Conservation (phyloP, 1,284 basidiomycete species). For the Ceratobasidium sp. region DNA sequence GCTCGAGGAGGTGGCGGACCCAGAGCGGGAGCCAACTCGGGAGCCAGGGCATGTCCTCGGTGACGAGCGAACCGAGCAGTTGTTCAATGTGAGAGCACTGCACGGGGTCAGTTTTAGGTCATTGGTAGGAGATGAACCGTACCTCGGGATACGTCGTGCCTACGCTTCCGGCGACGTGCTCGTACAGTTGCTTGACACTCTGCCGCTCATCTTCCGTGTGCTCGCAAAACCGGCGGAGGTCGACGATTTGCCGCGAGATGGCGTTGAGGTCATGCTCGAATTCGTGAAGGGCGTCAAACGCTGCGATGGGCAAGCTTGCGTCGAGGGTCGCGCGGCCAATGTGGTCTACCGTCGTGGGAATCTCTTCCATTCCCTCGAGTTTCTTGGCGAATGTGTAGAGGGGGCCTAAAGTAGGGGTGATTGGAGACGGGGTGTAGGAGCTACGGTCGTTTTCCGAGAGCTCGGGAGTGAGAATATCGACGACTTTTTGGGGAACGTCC, state of each 20-base stretch:
- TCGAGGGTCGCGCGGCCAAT: slow-evolving; percentile 26
- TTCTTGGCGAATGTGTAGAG: background rate
- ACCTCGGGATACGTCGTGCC: slow-evolving; percentile 27
- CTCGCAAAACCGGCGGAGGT: slow-evolving; percentile 9
- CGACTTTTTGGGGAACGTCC: slow-evolving; percentile 2
- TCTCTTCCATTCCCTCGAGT: slow-evolving; percentile 2
- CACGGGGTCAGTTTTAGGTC: background rate
- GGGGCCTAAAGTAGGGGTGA: background rate
- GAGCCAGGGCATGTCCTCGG: slow-evolving; percentile 36
- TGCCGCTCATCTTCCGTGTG: slow-evolving; percentile 5
- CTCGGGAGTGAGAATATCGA: slow-evolving; percentile 13
- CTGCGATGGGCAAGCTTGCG: slow-evolving; percentile 18
- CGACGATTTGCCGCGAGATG: slow-evolving; percentile 2
- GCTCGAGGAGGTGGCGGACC: slow-evolving; percentile 31
- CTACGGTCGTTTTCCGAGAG: background rate
- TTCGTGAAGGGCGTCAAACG: slow-evolving; percentile 16
- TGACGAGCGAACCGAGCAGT: slow-evolving; percentile 26
- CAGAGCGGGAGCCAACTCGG: slow-evolving; percentile 37
- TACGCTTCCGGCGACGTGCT: slow-evolving; percentile 12
- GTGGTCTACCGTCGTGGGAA: slow-evolving; percentile 2
- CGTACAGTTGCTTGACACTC: slow-evolving; percentile 19
- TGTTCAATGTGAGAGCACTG: slow-evolving; percentile 33
- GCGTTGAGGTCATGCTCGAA: slow-evolving; percentile 10
- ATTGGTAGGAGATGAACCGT: background rate
- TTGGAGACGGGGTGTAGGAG: background rate